These are phyloP conservation scores for Neophaeococcomyces mojaviensis DNA, from an alignment of 2,329 filamentous ascomycete genomes.

Conservation along the genomic window DNA sequence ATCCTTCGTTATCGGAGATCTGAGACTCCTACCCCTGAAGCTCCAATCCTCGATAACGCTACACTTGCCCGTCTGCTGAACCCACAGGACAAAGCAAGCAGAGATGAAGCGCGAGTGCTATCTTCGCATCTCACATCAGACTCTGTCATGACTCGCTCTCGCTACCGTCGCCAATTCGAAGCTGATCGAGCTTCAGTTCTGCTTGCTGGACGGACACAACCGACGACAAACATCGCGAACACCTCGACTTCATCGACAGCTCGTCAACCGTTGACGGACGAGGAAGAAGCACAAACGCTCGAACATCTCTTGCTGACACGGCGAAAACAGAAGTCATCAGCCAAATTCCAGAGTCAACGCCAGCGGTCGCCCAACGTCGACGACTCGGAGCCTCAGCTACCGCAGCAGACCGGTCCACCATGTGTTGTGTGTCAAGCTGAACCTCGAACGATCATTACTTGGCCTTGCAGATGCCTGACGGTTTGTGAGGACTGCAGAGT, in stretches of 20 bases:
- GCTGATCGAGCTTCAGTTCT: slow-evolving; percentile 64
- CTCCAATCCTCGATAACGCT: slow-evolving; percentile 53
- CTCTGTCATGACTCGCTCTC: slow-evolving; percentile 67
- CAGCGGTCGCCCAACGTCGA: slow-evolving; percentile 7
- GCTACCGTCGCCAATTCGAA: slow-evolving; percentile 61
- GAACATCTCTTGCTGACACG: slow-evolving; percentile 53
- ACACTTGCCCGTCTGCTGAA: slow-evolving; percentile 76
- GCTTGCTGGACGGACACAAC: slow-evolving; percentile 37
- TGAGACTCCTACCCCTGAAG: slow-evolving; percentile 33
- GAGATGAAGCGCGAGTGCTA: slow-evolving; percentile 71
- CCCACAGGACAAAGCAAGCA: slow-evolving; percentile 68
- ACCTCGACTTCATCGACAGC: slow-evolving; percentile 6
- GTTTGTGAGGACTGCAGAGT: slow-evolving; percentile 93
- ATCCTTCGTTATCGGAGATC: slow-evolving; percentile 11
- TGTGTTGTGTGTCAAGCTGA: slow-evolving; percentile 89
- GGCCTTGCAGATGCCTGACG: slow-evolving; percentile 91
- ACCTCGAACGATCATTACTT: slow-evolving; percentile 83
- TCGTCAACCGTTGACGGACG: slow-evolving; percentile 31
- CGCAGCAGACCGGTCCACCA: slow-evolving; percentile 57
- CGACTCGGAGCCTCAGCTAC: slow-evolving; percentile 15
- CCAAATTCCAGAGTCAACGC: slow-evolving; percentile 2
- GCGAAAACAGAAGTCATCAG: slow-evolving; percentile 23
- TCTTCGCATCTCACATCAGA: slow-evolving; percentile 60
- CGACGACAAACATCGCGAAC: slow-evolving; percentile 6
- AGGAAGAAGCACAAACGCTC: slow-evolving; percentile 52